Evolutionary conservation across 2,329 filamentous ascomycete species (phyloP).

Genomic region (Aspergillus intermedius): DNA sequence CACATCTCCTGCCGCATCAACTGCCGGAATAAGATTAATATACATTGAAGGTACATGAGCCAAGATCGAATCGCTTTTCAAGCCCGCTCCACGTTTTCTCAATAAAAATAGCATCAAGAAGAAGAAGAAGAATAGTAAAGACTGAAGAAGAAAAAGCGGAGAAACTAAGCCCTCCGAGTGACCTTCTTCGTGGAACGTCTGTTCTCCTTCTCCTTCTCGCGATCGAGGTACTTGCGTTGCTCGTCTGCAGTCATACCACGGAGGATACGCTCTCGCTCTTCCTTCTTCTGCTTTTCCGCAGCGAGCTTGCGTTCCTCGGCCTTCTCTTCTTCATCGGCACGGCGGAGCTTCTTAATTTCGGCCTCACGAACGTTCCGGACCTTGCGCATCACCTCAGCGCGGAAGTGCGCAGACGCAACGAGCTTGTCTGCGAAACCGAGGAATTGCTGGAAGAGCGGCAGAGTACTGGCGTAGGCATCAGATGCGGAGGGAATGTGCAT

Average conservation of each 20-base stretch:
- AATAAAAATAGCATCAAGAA: neutral
- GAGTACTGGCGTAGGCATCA: constrained; percentile 57
- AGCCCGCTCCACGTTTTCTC: constrained; percentile 2
- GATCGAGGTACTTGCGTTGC: constrained; percentile 78
- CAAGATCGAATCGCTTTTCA: neutral
- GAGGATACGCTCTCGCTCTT: constrained; percentile 79
- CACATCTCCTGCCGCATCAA: too few species aligned
- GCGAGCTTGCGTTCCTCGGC: constrained; percentile 52
- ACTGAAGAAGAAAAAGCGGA: constrained; percentile 11
- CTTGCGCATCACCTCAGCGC: constrained; percentile 81
- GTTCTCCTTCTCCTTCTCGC: constrained; percentile 68
- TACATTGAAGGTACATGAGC: too few species aligned
- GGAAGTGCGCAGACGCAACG: constrained; percentile 72
- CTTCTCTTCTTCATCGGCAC: constrained; percentile 65
- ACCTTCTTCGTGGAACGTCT: constrained; percentile 58
- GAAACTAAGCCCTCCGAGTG: constrained; percentile 42
- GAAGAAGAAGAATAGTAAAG: neutral
- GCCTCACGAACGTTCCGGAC: constrained; percentile 73
- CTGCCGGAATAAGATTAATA: too few species aligned
- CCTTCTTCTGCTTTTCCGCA: constrained; percentile 65
- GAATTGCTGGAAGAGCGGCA: constrained; percentile 74
- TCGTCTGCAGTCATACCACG: constrained; percentile 71
- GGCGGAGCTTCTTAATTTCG: constrained; percentile 70
- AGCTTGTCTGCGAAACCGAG: constrained; percentile 78
- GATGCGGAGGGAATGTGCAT: constrained; percentile 59